Percentiles rank a stretch among this genome's conserved stretches.
Evolutionary conservation across 2,329 filamentous ascomycete species (phyloP).

Genomic region (Trematosphaeria pertusa): DNA sequence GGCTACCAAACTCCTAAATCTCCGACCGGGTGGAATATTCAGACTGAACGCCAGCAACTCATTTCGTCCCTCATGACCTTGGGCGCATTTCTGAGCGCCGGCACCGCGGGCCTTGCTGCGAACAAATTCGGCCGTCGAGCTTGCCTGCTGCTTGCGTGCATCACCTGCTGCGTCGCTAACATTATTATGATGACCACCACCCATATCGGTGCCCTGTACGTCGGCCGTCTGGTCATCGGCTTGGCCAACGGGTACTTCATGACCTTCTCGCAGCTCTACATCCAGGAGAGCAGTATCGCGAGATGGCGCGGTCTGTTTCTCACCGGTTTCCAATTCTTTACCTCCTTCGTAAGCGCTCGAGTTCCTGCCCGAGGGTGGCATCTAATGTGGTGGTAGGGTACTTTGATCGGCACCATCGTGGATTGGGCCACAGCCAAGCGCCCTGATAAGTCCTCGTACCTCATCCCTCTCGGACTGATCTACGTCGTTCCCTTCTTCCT

Average conservation of each 20-base stretch:
- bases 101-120: slow-evolving; percentile 48
- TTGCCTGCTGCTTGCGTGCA: slow-evolving; percentile 57
- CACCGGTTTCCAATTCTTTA: slow-evolving; percentile 58
- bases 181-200: slow-evolving; percentile 65
- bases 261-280: slow-evolving; percentile 61
- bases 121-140: slow-evolving; percentile 53
- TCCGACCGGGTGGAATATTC: slow-evolving; percentile 53
- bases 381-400: too few relatives aligned
- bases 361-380: too few relatives aligned
- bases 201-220: slow-evolving; percentile 61
- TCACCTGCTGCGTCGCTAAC: slow-evolving; percentile 59
- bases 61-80: slow-evolving; percentile 56
- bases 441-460: slow-evolving; percentile 45
- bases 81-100: slow-evolving; percentile 54
- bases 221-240: slow-evolving; percentile 62
- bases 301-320: slow-evolving; percentile 58
- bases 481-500: slow-evolving; percentile 56
- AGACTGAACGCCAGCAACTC: slow-evolving; percentile 51
- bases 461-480: slow-evolving; percentile 62
- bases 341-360: slow-evolving; percentile 48
- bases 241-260: slow-evolving; percentile 64
- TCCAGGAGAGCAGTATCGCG: slow-evolving; percentile 60
- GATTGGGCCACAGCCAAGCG: slow-evolving; percentile 57
- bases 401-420: slow-evolving; percentile 56
- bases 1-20: slow-evolving; percentile 36